A percentile compares a stretch with the other conserved stretches of the same genome.
These are phyloP conservation scores for Fusarium falciforme DNA, from an alignment of 2,329 filamentous ascomycete species.

Conservation along the genomic window DNA sequence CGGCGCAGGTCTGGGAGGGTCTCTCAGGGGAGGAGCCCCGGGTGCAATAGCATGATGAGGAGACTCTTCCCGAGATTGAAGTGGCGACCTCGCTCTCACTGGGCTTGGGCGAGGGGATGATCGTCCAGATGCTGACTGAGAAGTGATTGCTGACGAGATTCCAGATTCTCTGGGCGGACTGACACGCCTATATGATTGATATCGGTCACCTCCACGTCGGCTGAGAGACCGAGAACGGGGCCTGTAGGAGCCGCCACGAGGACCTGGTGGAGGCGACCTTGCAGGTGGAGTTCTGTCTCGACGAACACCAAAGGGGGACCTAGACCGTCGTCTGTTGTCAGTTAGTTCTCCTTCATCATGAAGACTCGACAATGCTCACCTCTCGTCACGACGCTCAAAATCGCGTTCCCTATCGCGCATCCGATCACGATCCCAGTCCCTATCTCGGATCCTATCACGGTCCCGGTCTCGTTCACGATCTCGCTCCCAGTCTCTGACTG, in stretches of 20 bases:
- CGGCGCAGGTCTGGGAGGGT: constrained; percentile 42
- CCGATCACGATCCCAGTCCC: constrained; percentile 46
- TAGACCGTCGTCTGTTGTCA: constrained; percentile 61
- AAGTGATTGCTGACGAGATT: constrained; percentile 62
- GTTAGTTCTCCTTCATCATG: constrained; percentile 26
- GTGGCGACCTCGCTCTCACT: constrained; percentile 59
- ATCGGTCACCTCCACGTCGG: constrained; percentile 59
- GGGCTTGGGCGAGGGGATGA: constrained; percentile 65
- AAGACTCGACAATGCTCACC: constrained; percentile 41
- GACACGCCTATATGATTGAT: constrained; percentile 58
- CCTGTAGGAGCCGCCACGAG: constrained; percentile 60
- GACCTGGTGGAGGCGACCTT: constrained; percentile 43
- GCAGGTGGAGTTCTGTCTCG: constrained; percentile 49
- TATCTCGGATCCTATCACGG: constrained; percentile 44
- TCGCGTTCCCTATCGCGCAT: constrained; percentile 50
- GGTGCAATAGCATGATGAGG: constrained; percentile 44
- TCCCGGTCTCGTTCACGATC: constrained; percentile 48
- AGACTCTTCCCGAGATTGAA: constrained; percentile 54
- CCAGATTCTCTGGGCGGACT: constrained; percentile 63
- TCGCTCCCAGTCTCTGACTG: constrained; percentile 51
- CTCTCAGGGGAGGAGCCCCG: constrained; percentile 42
- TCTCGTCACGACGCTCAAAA: constrained; percentile 56
- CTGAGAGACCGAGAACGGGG: constrained; percentile 65
- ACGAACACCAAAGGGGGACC: constrained; percentile 61
- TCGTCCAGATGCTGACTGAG: constrained; percentile 62